Conservation (phyloP, 2,329 filamentous ascomycete species). For the Neoscytalidium dimidiatum region DNA sequence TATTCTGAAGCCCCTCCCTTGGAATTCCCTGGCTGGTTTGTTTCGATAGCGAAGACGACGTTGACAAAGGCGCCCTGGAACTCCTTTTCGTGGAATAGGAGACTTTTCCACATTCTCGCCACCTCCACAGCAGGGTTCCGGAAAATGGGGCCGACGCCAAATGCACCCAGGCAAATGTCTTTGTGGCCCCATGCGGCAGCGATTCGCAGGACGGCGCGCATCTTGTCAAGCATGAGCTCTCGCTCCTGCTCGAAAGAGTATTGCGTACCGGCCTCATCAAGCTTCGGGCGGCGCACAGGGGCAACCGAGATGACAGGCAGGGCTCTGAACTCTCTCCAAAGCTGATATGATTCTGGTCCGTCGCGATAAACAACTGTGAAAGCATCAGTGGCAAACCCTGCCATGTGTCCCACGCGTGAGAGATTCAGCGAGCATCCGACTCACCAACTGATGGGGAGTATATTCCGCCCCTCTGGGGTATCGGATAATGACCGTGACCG, state of each 20-base stretch:
- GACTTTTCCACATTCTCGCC: slow-evolving; percentile 46
- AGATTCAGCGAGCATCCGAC: slow-evolving; percentile 30
- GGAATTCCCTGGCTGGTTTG: slow-evolving; percentile 31
- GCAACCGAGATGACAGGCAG: slow-evolving; percentile 74
- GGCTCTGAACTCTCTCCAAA: slow-evolving; percentile 49
- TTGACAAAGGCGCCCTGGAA: slow-evolving; percentile 47
- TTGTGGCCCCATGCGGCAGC: slow-evolving; percentile 51
- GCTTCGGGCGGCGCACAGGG: slow-evolving; percentile 71
- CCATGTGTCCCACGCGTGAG: neutral
- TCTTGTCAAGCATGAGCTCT: slow-evolving; percentile 72
- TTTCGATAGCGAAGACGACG: slow-evolving; percentile 49
- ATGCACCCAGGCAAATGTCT: slow-evolving; percentile 46
- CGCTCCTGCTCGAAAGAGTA: slow-evolving; percentile 74
- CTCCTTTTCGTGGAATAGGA: slow-evolving; percentile 46
- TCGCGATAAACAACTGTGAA: slow-evolving; percentile 66
- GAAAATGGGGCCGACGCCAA: slow-evolving; percentile 48
- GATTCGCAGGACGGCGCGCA: slow-evolving; percentile 69
- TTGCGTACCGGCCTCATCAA: slow-evolving; percentile 65
- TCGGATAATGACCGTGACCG: slow-evolving; percentile 63
- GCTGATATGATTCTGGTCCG: slow-evolving; percentile 63
- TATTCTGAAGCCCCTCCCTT: slow-evolving; percentile 39
- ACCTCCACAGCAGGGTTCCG: slow-evolving; percentile 46
- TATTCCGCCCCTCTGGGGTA: slow-evolving; percentile 69
- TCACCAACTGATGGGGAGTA: slow-evolving; percentile 68
- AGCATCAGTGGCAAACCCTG: neutral